Conservation (phyloP, 176 grass and related monocot genomes). For the Oryza longistaminata region DNA sequence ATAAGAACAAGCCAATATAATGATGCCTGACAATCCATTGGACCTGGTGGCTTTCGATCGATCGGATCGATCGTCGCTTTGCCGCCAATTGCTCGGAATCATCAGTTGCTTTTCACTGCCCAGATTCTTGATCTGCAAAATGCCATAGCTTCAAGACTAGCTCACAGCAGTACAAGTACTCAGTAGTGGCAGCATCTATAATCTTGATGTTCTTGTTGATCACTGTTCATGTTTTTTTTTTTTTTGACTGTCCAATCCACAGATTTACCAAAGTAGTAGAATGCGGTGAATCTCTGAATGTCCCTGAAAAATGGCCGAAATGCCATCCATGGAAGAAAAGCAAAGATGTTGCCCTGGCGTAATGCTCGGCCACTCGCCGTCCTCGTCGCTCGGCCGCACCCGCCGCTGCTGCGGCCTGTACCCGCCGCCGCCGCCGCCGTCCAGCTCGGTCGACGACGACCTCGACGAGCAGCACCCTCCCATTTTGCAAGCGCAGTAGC, state of each 20-base stretch:
- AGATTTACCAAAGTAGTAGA: conserved; percentile 9
- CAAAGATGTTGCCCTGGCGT: conserved; percentile 4
- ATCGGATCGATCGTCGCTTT: neutral
- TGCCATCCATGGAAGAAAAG: neutral
- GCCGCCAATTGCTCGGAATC: conserved; percentile 34
- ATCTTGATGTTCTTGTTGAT: conserved; percentile 22
- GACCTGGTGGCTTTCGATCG: neutral
- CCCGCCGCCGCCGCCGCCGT: no score
- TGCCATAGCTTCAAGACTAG: neutral
- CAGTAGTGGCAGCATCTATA: conserved; percentile 17
- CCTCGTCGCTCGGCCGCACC: no score
- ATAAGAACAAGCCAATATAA: conserved; percentile 21
- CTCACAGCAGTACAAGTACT: neutral
- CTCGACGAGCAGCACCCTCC: no score
- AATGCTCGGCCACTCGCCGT: no score
- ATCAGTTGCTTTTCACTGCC: neutral
- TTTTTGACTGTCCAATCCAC: conserved; percentile 23
- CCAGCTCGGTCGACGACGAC: no score
- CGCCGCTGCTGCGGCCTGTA: no score
- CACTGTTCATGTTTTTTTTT: neutral
- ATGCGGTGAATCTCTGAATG: conserved; percentile 29
- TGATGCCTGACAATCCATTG: conserved; percentile 10
- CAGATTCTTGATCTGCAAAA: neutral
- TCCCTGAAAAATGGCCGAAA: neutral
- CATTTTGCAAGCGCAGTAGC: no score